Conservation (phyloP, 345 rosid species). For the Pistacia atlantica region DNA sequence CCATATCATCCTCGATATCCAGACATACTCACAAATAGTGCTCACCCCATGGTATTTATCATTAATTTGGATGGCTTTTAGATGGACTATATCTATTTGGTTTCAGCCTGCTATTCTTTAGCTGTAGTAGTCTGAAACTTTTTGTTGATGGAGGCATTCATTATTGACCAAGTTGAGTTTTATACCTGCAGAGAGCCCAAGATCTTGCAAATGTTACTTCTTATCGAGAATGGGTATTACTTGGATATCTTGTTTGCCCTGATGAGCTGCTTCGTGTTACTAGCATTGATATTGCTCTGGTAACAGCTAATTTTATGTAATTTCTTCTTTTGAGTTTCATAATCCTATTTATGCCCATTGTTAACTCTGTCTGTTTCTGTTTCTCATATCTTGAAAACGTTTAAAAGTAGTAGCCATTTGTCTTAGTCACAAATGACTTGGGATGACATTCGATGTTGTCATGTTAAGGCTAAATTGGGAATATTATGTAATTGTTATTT, state of each 20-base stretch:
- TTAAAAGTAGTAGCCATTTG: too few species aligned
- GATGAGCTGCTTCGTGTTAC: constrained; percentile 98
- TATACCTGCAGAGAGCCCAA: constrained; percentile 80
- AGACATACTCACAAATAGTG: constrained; percentile 95
- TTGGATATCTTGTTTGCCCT: constrained; percentile 98
- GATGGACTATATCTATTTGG: neutral
- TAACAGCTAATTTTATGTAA: constrained; percentile 22
- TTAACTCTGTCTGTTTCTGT: too few species aligned
- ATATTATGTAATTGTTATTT: too few species aligned
- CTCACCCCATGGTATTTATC: constrained; percentile 89
- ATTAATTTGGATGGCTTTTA: constrained; percentile 7
- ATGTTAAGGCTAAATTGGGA: too few species aligned
- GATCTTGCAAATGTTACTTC: constrained; percentile 98
- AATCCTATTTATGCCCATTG: neutral
- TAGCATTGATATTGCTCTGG: constrained; percentile 97
- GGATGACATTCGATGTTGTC: too few species aligned
- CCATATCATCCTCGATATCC: constrained; percentile 99
- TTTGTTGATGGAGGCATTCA: constrained; percentile 5
- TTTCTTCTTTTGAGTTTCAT: neutral
- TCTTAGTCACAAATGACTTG: too few species aligned
- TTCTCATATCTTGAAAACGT: too few species aligned
- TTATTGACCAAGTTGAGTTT: constrained; percentile 19
- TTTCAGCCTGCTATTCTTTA: neutral
- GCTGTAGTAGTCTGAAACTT: neutral
- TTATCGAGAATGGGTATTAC: constrained; percentile 94